Evolutionary conservation across 768 basidiomycete genomes (phyloP).

Genomic region (Inosperma sp.): DNA sequence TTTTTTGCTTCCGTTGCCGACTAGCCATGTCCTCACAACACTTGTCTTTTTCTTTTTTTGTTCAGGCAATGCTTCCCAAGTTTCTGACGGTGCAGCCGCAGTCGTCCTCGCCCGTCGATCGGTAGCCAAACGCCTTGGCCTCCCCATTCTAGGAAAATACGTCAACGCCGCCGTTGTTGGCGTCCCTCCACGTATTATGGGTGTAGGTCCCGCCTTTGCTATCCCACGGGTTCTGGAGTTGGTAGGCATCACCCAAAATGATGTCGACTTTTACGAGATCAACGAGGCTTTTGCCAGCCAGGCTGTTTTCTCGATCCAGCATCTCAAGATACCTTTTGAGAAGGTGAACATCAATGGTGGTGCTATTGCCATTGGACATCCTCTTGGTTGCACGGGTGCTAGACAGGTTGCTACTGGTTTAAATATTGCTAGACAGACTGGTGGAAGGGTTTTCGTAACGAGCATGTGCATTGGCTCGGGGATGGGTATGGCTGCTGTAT

Average conservation of each 20-base stretch:
- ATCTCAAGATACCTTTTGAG: conserved; percentile 62
- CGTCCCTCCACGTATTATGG: conserved; percentile 86
- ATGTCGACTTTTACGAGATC: conserved; percentile 89
- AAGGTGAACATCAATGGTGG: conserved; percentile 89
- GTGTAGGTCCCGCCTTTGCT: conserved; percentile 86
- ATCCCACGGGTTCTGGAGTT: conserved; percentile 71
- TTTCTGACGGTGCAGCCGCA: conserved; percentile 91
- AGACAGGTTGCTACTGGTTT: conserved; percentile 85
- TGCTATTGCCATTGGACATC: conserved; percentile 87
- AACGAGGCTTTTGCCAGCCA: conserved; percentile 89
- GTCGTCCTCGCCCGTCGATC: conserved; percentile 80
- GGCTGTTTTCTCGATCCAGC: conserved; percentile 68
- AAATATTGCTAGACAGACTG: conserved; percentile 73
- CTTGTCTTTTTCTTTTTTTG: not conserved
- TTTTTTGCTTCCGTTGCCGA: conserved; percentile 7
- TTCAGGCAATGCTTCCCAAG: conserved; percentile 74
- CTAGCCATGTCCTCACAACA: not conserved
- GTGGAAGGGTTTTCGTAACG: conserved; percentile 75
- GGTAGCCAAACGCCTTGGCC: conserved; percentile 72
- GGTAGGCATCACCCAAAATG: conserved; percentile 58
- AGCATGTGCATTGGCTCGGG: conserved; percentile 90
- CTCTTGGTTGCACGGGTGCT: conserved; percentile 83
- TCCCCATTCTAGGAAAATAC: conserved; percentile 87
- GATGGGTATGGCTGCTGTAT: conserved; percentile 88
- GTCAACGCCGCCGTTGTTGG: conserved; percentile 66